Evolutionary conservation across 2,329 filamentous ascomycete species (phyloP).

Genomic region (Ceratocystis cubensis): DNA sequence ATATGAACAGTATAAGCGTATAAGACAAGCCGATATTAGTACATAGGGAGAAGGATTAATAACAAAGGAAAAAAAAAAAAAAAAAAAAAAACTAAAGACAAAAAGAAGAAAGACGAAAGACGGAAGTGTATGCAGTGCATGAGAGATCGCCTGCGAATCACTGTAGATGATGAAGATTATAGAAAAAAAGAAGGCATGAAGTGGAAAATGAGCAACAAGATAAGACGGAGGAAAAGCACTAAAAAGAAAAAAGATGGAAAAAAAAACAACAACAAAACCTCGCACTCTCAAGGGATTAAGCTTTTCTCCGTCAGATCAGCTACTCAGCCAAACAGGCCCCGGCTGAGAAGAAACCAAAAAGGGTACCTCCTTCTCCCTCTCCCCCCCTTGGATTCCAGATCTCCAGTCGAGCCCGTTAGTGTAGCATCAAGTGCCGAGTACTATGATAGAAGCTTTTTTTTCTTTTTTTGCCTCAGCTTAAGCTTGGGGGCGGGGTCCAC

Average conservation of each 20-base stretch:
- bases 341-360: background rate
- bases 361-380: background rate
- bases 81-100: background rate
- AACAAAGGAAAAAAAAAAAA: background rate
- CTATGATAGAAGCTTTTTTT: background rate
- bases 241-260: conserved; percentile 17
- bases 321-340: background rate
- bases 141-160: conserved; percentile 10
- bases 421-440: background rate
- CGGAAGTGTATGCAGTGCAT: background rate
- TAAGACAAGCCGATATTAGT: no score
- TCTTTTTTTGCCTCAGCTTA: no score
- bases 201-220: conserved; percentile 14
- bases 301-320: background rate
- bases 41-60: background rate
- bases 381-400: background rate
- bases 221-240: conserved; percentile 14
- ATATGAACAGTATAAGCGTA: no score
- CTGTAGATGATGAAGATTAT: background rate
- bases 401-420: background rate
- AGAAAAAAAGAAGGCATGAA: conserved; percentile 5
- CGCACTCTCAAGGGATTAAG: background rate
- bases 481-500: no score
- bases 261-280: background rate
- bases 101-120: background rate